Conservation (phyloP, 768 basidiomycete species). For the Leucosporidium yakuticum region DNA sequence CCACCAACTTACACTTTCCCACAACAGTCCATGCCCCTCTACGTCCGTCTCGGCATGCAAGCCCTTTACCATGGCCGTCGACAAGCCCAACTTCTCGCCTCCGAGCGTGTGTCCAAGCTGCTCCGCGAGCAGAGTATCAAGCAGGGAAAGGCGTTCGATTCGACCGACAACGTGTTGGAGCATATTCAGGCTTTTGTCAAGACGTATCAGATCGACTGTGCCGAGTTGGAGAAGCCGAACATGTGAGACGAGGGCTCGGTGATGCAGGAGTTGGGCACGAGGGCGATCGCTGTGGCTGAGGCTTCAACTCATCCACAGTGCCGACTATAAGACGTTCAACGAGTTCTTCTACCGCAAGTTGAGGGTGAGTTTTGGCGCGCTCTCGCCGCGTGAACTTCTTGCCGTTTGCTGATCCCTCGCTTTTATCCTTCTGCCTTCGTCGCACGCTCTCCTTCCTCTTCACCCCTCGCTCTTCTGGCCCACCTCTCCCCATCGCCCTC, state of each 20-base stretch:
- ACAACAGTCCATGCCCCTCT: slow-evolving; percentile 31
- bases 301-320: too few relatives aligned
- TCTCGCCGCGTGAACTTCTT: too few relatives aligned
- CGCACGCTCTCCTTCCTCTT: not conserved
- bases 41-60: slow-evolving; percentile 33
- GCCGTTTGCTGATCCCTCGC: too few relatives aligned
- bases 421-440: too few relatives aligned
- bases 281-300: too few relatives aligned
- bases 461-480: too few relatives aligned
- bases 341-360: slow-evolving; percentile 68
- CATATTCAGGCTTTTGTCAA: slow-evolving; percentile 50
- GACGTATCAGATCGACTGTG: slow-evolving; percentile 53
- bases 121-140: slow-evolving; percentile 41
- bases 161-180: slow-evolving; percentile 11
- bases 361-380: not conserved
- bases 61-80: slow-evolving; percentile 23
- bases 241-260: slow-evolving; percentile 35
- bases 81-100: slow-evolving; percentile 26
- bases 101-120: slow-evolving; percentile 30
- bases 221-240: slow-evolving; percentile 62
- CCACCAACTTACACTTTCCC: not conserved
- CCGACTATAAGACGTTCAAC: slow-evolving; percentile 65
- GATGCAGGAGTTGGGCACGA: too few relatives aligned
- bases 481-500: not conserved
- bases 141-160: slow-evolving; percentile 36